These are phyloP conservation scores for Styphnolobium japonicum DNA, from an alignment of 306 rosid genomes.

Conservation along the genomic window DNA sequence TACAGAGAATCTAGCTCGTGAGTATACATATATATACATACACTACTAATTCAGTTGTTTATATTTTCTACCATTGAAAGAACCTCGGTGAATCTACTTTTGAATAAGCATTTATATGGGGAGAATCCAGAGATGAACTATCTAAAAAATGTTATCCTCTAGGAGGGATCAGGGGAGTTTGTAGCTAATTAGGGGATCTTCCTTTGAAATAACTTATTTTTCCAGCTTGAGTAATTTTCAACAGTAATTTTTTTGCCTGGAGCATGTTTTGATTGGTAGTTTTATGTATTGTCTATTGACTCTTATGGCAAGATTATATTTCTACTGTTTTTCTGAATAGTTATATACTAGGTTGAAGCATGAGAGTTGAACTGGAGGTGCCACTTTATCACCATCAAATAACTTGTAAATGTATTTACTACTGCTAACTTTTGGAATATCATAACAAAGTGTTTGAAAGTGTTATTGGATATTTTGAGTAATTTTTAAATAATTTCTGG, in stretches of 20 bases:
- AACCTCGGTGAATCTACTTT: not conserved
- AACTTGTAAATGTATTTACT: not conserved
- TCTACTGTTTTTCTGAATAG: not conserved
- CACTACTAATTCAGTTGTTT: not conserved
- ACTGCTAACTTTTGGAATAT: not conserved
- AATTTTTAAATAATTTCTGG: not conserved
- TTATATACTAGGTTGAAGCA: not conserved
- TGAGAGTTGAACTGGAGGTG: not conserved
- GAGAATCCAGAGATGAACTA: not conserved
- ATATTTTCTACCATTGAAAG: not conserved
- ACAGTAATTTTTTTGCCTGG: not conserved
- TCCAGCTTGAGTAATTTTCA: not conserved
- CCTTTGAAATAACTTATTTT: not conserved
- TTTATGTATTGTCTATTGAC: not conserved
- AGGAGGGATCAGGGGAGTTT: not conserved
- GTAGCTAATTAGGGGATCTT: not conserved
- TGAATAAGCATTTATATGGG: not conserved
- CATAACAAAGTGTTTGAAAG: not conserved
- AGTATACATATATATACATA: constrained; percentile 20
- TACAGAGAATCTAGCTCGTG: constrained; percentile 78
- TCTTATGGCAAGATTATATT: not conserved
- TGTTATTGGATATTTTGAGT: not conserved
- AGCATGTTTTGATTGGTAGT: not conserved
- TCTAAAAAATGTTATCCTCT: not conserved
- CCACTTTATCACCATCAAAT: not conserved